Base-by-base conservation (phyloP, 2,329 filamentous ascomycete genomes). In the Arthrobotrys pseudoclavata region DNA sequence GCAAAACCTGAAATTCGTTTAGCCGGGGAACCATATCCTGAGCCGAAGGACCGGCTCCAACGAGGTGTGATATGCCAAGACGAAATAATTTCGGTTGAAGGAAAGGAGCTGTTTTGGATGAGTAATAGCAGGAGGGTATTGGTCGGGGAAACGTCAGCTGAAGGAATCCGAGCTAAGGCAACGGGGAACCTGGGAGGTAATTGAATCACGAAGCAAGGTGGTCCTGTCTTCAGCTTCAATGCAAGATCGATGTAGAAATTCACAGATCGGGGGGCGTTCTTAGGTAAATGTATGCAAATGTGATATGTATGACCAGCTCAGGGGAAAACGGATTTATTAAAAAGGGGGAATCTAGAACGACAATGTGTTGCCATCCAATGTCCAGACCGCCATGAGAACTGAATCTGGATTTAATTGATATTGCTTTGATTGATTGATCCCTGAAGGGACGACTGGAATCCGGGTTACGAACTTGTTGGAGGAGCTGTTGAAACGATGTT, bases 51-150 rank as follows among this genome's bases (percentile, higher is more conserved):
- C 52, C 62, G 48, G 64, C 34, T 47, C 40, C 47, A 40, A 47
- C n/a, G 69, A 50, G 20, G 40, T 29, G 24, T 61, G 62, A 53
- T 52, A 53, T 67, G 72, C 72, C 72, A 76, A 76, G 72, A 76
- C 66, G 60, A 70, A 76, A 76, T 70, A 76, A 76, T 76, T 50
- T 70, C 72, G 72, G 72, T 70, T 76, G 66, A 34, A 63, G 48
- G 57, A 55, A 55, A 60, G 53, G 20, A 63, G 29, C 42, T 50
- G 37, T 42, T 34, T 64, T 48, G 60, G 42, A 60, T 61, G 68
- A 66, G 71, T 63, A 76, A 68, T 55, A 34, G 20, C 24, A 42
- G 26, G 45, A 57, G 15, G n/a, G 31, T 13, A 70, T 70, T 70
- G 67, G 67, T 40, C 55, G 55, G 67, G 67, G 55, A 70, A 76